Conservation (phyloP, 495 filamentous ascomycete genomes). For the Tetracladium setigerum region DNA sequence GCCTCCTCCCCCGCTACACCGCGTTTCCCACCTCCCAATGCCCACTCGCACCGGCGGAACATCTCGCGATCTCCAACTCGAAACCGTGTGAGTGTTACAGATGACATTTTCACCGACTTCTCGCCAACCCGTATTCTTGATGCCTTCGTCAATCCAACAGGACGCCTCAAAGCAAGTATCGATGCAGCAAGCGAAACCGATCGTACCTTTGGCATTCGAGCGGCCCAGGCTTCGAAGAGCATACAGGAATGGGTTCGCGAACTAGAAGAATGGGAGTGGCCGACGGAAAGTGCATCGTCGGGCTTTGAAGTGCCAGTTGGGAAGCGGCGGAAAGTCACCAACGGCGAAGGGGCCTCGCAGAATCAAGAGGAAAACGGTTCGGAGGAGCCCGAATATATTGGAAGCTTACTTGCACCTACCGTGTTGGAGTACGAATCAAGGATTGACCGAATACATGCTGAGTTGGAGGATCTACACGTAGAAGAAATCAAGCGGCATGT, state of each 20-base stretch:
- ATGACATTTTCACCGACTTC: constrained; percentile 46
- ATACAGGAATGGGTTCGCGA: constrained; percentile 73
- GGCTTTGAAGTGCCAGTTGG: constrained; percentile 44
- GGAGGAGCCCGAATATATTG: constrained; percentile 48
- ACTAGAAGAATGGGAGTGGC: constrained; percentile 70
- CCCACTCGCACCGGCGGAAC: constrained; percentile 9
- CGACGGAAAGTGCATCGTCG: constrained; percentile 30
- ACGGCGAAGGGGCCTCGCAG: neutral
- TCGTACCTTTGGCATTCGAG: constrained; percentile 63
- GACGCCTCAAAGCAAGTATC: constrained; percentile 53
- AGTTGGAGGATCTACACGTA: constrained; percentile 72
- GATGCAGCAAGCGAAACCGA: constrained; percentile 58
- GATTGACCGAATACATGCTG: constrained; percentile 68
- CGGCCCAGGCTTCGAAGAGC: constrained; percentile 65
- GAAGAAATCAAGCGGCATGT: constrained; percentile 90
- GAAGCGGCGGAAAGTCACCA: constrained; percentile 27
- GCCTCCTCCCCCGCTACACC: constrained; percentile 6
- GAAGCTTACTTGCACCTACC: constrained; percentile 54
- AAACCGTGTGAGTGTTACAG: constrained; percentile 19
- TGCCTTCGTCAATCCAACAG: constrained; percentile 46
- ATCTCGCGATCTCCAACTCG: constrained; percentile 24
- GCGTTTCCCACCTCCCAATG: constrained; percentile 8
- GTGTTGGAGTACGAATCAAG: constrained; percentile 63
- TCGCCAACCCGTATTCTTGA: constrained; percentile 49
- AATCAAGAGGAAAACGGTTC: constrained; percentile 7